Conservation (phyloP, 129 eudicot genomes). For the Centella asiatica region DNA sequence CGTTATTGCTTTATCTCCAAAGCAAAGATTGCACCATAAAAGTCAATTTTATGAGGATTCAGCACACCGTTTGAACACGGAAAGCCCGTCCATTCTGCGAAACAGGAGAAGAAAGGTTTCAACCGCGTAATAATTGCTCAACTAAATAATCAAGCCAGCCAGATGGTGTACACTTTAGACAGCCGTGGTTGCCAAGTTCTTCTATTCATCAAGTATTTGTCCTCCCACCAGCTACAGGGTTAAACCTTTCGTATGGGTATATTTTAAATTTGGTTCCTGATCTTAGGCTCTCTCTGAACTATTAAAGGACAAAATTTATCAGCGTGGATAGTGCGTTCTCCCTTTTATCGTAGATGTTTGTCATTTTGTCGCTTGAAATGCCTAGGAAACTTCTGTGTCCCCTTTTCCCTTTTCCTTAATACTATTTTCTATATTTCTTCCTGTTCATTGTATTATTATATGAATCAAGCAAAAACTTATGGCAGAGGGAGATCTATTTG, state of each 20-base stretch:
- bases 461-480: neutral
- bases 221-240: neutral
- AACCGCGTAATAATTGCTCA: neutral
- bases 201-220: neutral
- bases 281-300: neutral
- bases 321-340: slow-evolving; percentile 8
- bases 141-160: neutral
- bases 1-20: slow-evolving; percentile 17
- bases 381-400: neutral
- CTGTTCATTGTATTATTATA: slow-evolving; percentile 3
- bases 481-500: neutral
- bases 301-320: neutral
- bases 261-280: neutral
- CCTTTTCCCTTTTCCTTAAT: neutral
- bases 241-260: neutral
- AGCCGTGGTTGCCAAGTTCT: neutral
- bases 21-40: slow-evolving; percentile 13
- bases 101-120: neutral
- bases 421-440: neutral
- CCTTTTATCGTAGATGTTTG: neutral
- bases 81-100: neutral
- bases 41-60: neutral
- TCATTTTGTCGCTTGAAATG: slow-evolving; percentile 1
- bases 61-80: neutral
- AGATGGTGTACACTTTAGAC: neutral